A percentile compares a stretch with the other conserved stretches of the same genome.
phyloP scores from a whole-genome alignment of 441 rosid species.

The Euphorbia corollata region DNA sequence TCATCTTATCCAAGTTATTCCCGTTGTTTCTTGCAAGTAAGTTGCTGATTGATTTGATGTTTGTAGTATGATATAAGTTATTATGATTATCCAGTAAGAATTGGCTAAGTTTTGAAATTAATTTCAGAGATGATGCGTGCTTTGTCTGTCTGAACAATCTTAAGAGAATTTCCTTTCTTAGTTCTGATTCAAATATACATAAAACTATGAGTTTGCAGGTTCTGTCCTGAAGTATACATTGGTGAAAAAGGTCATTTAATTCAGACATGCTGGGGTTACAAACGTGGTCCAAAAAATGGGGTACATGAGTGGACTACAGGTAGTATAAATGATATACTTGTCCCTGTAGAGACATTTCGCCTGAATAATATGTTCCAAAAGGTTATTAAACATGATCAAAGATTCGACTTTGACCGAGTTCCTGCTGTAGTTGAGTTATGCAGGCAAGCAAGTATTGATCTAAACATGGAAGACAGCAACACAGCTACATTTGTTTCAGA shows the following conservation, averaged over 20 bases:
- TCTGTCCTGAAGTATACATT: slow-evolving; percentile 67
- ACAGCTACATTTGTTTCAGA: too few species aligned
- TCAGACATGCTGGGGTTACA: slow-evolving; percentile 61
- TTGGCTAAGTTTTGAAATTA: neutral
- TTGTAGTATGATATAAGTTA: too few species aligned
- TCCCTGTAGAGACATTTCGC: slow-evolving; percentile 60
- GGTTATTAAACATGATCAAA: slow-evolving; percentile 54
- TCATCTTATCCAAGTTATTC: slow-evolving; percentile 43
- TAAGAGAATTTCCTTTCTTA: neutral
- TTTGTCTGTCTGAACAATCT: neutral
- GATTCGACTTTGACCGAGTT: slow-evolving; percentile 67
- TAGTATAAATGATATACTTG: slow-evolving; percentile 54
- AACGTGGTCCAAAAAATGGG: slow-evolving; percentile 44
- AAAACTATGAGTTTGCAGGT: slow-evolving; percentile 35
- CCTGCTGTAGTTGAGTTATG: slow-evolving; percentile 78
- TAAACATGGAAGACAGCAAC: slow-evolving; percentile 24
- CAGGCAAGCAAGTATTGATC: slow-evolving; percentile 67
- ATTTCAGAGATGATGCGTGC: too few species aligned
- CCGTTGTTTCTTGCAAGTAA: slow-evolving; percentile 71
- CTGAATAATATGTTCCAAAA: slow-evolving; percentile 47
- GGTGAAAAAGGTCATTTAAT: slow-evolving; percentile 78
- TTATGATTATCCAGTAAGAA: neutral
- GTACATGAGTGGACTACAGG: slow-evolving; percentile 78
- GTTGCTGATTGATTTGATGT: slow-evolving; percentile 8
- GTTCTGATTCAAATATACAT: neutral